These are phyloP conservation scores for Pythium sukuiense DNA, from an alignment of 352 stramenopile species.

Conservation along the genomic window DNA sequence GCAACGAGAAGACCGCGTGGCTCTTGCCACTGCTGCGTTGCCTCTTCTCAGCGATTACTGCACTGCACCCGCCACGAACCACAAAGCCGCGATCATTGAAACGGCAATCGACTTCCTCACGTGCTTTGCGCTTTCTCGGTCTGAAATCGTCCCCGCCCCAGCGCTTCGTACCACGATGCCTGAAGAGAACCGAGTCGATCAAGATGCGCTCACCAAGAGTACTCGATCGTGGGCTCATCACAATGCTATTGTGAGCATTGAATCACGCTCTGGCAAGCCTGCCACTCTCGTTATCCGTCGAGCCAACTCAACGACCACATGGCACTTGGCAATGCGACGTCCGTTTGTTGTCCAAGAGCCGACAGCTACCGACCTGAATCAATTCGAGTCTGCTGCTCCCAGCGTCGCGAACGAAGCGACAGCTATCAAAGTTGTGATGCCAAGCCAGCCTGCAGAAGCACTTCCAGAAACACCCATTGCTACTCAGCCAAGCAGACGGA, in stretches of 20 bases:
- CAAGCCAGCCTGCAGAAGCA: background rate
- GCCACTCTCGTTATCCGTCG: constrained; percentile 25
- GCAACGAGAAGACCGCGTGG: constrained; percentile 35
- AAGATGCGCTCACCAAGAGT: constrained; percentile 6
- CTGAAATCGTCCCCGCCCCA: constrained; percentile 36
- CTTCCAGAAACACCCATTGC: background rate
- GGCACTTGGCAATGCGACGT: constrained; percentile 25
- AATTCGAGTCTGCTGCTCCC: background rate
- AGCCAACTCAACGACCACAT: constrained; percentile 26
- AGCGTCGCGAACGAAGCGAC: background rate
- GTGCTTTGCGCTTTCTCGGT: constrained; percentile 66
- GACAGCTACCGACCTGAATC: background rate
- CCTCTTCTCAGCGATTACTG: constrained; percentile 50
- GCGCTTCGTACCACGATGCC: constrained; percentile 24
- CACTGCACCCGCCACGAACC: constrained; percentile 34
- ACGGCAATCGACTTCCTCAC: constrained; percentile 78
- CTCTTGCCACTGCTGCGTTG: constrained; percentile 48
- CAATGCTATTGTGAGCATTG: constrained; percentile 28
- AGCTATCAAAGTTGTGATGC: background rate
- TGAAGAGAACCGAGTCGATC: constrained; percentile 1
- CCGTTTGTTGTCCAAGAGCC: constrained; percentile 9
- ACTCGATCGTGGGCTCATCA: constrained; percentile 23
- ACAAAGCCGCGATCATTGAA: constrained; percentile 44
- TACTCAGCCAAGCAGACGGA: background rate
- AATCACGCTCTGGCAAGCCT: constrained; percentile 13